Evolutionary conservation across 306 rosid species (phyloP), one percentile per base, ranked within the genome.

Genomic region (Leucaena leucocephala): DNA sequence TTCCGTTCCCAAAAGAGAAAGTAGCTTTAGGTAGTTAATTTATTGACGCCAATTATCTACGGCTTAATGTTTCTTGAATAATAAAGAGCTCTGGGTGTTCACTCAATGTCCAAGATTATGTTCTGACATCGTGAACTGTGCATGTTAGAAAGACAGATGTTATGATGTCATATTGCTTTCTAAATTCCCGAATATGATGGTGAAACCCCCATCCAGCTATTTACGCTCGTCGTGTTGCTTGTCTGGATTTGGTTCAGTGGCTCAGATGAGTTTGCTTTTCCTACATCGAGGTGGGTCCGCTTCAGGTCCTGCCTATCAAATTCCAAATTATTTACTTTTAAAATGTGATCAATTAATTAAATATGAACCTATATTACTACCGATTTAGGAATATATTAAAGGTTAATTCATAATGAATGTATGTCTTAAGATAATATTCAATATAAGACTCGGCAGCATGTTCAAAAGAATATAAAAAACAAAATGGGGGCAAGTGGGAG

Each of bases 251-350:
- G 72, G 52, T 10, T 40, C 71, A 3, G 44, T 35, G 9, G 34
- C 50, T 67, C 71, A 67, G 71, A n/a, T 67, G 71, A 39, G 71
- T 39, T 65, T 39, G 46, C 71, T 64, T 36, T 64, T 40, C 43
- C 69, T 14, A 6, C 69, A 16, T 19, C 21, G 3, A 22, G 6
- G 38, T 1, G 7, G 3, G 16, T 1, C 27, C 27, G 27, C 27
- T 22, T 27, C 38, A 8, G 69, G 21, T 36, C 22, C 7, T 6
- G 21, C 4, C 4, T 35, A 22, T 17, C 3, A 38, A 40, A 39
- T 9, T 22, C 3, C 64, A 54, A 54, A 52, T 17, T 54, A 54
- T 2, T 50, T 17, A 16, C 58, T 50, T 16, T 10, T 40, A 38
- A 27, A 38, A 38, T 38, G 42, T 38, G 42, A 38, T 38, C 5